phyloP scores from a whole-genome alignment of 257 asterid species.

The Datura wrightii region DNA sequence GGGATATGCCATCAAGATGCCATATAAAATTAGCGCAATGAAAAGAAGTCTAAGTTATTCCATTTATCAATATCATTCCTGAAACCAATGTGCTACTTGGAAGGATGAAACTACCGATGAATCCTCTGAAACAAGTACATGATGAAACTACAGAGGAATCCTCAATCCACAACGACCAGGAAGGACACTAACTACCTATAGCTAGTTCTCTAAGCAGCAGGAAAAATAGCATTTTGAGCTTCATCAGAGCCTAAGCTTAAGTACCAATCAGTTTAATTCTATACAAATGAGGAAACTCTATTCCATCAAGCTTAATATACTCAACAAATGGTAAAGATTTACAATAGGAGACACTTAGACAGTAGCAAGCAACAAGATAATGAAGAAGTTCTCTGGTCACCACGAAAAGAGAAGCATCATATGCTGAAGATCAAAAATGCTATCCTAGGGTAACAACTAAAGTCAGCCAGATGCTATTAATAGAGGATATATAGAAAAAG shows the following conservation, averaged over 20 bases:
- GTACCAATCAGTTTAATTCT: neutral
- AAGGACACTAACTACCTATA: neutral
- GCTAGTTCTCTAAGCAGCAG: neutral
- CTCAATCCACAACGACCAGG: neutral
- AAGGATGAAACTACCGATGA: conserved; percentile 5
- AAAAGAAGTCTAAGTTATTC: neutral
- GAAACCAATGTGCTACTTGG: neutral
- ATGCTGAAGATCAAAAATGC: neutral
- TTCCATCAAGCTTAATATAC: neutral
- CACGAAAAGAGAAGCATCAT: neutral
- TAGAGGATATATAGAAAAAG: neutral
- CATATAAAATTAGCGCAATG: neutral
- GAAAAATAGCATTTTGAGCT: neutral
- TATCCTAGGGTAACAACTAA: neutral
- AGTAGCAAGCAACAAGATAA: neutral
- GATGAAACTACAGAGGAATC: neutral
- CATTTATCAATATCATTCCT: neutral
- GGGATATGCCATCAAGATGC: neutral
- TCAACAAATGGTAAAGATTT: neutral
- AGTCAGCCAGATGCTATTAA: neutral
- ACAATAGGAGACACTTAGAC: neutral
- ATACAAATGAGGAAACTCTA: neutral
- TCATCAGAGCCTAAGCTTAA: neutral
- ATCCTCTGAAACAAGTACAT: neutral
- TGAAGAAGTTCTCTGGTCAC: neutral